Evolutionary conservation across 2,329 filamentous ascomycete species (phyloP).

Genomic region (Trichoderma guizhouense): DNA sequence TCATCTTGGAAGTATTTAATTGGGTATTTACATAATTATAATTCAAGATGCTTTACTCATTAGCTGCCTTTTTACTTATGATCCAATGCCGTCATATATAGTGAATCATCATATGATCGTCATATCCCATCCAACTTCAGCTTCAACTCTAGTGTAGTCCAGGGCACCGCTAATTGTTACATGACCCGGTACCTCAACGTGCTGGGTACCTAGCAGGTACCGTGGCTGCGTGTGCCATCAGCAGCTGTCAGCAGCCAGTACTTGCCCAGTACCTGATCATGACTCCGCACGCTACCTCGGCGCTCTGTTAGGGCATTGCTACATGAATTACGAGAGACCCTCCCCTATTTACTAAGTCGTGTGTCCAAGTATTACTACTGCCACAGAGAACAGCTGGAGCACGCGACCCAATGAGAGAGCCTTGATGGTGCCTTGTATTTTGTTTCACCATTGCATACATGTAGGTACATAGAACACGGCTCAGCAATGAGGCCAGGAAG

Average conservation of each 20-base stretch:
- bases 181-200: not conserved
- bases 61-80: not conserved
- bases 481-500: not conserved
- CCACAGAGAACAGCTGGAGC: not conserved
- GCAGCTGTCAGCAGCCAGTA: not conserved
- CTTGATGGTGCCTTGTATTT: not conserved
- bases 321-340: not conserved
- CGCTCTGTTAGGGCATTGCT: not conserved
- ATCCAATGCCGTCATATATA: not conserved
- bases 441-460: not conserved
- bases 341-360: not conserved
- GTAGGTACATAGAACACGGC: not conserved
- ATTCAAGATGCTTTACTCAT: not conserved
- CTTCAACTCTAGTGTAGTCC: not conserved
- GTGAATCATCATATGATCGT: not conserved
- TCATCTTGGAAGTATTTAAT: accelerated
- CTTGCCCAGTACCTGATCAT: not conserved
- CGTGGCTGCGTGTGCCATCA: not conserved
- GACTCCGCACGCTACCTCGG: not conserved
- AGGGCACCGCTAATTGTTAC: not conserved
- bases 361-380: not conserved
- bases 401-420: not conserved
- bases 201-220: not conserved
- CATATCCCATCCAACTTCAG: not conserved
- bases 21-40: not conserved